Conservation (phyloP, 768 basidiomycete species). For the Suillus hirtellus region DNA sequence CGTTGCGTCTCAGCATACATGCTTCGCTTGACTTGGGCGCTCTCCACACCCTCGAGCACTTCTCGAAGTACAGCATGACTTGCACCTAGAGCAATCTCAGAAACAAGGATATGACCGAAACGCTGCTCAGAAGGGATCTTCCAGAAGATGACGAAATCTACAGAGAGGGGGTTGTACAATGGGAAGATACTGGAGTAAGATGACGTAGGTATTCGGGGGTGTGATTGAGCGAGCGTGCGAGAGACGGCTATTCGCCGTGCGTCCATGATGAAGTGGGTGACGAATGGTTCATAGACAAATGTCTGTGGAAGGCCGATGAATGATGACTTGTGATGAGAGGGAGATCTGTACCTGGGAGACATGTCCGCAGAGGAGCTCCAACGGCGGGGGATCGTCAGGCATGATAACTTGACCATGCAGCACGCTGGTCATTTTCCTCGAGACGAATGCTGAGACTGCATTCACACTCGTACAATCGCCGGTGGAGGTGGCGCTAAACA, state of each 20-base stretch:
- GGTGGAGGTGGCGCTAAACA: constrained; percentile 45
- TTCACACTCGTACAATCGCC: constrained; percentile 35
- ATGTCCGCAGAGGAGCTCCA: constrained; percentile 54
- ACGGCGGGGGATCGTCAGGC: constrained; percentile 47
- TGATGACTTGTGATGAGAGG: background rate
- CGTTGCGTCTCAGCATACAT: constrained; percentile 92
- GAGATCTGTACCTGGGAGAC: constrained; percentile 41
- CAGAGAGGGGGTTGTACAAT: constrained; percentile 67
- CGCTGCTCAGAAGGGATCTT: constrained; percentile 59
- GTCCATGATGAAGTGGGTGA: constrained; percentile 49
- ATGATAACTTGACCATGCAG: constrained; percentile 47
- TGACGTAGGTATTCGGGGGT: constrained; percentile 57
- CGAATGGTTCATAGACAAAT: constrained; percentile 17
- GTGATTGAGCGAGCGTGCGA: constrained; percentile 37
- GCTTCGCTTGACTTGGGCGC: constrained; percentile 68
- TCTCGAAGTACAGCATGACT: constrained; percentile 63
- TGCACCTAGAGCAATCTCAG: constrained; percentile 66
- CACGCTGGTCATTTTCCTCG: constrained; percentile 49
- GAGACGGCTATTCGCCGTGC: constrained; percentile 46
- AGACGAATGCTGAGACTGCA: constrained; percentile 52
- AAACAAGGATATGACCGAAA: constrained; percentile 58
- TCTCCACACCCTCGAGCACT: constrained; percentile 59
- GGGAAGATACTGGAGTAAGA: constrained; percentile 71
- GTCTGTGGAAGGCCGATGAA: constrained; percentile 5
- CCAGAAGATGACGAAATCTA: constrained; percentile 82